Evolutionary conservation across 2,329 filamentous ascomycete species (phyloP).

Genomic region (Ophiobolus disseminans): DNA sequence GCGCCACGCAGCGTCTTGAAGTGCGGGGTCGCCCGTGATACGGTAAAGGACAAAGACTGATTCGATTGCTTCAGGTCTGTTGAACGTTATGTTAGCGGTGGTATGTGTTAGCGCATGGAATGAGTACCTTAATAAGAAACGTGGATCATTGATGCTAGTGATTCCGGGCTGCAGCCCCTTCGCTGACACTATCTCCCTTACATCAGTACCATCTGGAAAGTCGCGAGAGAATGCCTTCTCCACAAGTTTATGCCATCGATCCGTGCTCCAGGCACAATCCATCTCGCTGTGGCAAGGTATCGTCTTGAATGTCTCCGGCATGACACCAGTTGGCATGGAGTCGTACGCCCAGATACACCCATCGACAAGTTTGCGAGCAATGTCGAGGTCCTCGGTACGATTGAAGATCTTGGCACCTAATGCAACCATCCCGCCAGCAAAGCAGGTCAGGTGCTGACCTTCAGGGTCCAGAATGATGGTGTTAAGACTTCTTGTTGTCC

Average conservation of each 20-base stretch:
- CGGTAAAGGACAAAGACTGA: slow-evolving; percentile 90
- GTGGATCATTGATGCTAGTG: slow-evolving; percentile 44
- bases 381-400: slow-evolving; percentile 56
- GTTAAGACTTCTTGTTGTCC: slow-evolving; percentile 53
- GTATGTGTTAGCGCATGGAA: background rate
- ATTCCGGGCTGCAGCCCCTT: slow-evolving; percentile 53
- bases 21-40: slow-evolving; percentile 77
- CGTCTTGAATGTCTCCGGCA: slow-evolving; percentile 59
- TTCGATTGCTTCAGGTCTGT: slow-evolving; percentile 83
- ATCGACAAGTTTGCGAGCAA: slow-evolving; percentile 59
- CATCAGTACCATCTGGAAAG: slow-evolving; percentile 21
- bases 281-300: slow-evolving; percentile 52
- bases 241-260: slow-evolving; percentile 52
- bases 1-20: slow-evolving; percentile 83
- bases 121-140: slow-evolving; percentile 52
- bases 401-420: slow-evolving; percentile 61
- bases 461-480: slow-evolving; percentile 52
- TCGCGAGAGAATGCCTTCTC: slow-evolving; percentile 19
- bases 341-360: slow-evolving; percentile 65
- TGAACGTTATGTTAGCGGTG: slow-evolving; percentile 1
- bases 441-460: slow-evolving; percentile 61
- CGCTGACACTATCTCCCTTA: slow-evolving; percentile 43
- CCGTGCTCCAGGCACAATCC: slow-evolving; percentile 54
- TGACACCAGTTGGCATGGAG: slow-evolving; percentile 58
- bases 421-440: slow-evolving; percentile 63